Evolutionary conservation across 1,284 basidiomycete species (phyloP).

Genomic region (Mycena sp.): DNA sequence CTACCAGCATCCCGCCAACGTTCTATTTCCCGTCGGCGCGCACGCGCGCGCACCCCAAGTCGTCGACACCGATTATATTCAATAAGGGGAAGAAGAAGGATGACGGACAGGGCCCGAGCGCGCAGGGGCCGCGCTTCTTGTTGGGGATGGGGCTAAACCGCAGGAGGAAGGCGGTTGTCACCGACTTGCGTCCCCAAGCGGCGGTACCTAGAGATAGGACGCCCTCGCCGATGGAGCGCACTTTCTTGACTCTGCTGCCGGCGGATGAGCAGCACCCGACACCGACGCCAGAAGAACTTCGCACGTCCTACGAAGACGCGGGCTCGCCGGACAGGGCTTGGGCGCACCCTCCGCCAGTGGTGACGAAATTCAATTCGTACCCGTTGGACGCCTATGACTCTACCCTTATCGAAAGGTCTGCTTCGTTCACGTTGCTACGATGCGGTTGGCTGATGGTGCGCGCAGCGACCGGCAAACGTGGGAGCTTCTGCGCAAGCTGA

Average conservation of each 20-base stretch:
- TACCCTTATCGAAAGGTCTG: constrained; percentile 25
- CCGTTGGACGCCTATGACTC: constrained; percentile 29
- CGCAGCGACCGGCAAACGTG: constrained; percentile 66
- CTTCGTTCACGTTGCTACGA: constrained; percentile 9
- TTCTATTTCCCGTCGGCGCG: constrained; percentile 26
- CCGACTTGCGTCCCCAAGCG: too few relatives aligned
- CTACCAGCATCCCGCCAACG: constrained; percentile 3
- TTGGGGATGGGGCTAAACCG: constrained; percentile 8
- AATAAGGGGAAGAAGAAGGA: constrained; percentile 21
- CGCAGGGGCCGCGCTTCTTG: constrained; percentile 12
- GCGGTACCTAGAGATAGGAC: not conserved
- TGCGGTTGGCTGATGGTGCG: not conserved
- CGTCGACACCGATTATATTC: constrained; percentile 15
- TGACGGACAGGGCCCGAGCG: not conserved
- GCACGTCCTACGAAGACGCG: not conserved
- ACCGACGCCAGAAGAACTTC: not conserved
- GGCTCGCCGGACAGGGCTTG: not conserved
- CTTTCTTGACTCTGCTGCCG: not conserved
- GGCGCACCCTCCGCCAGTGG: constrained; percentile 11
- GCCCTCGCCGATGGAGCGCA: not conserved
- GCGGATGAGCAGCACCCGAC: not conserved
- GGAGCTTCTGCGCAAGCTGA: constrained; percentile 60
- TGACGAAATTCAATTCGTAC: constrained; percentile 21
- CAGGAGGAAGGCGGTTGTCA: constrained; percentile 5
- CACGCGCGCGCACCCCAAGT: constrained; percentile 29